These are phyloP conservation scores for Tuber magnatum DNA, from an alignment of 495 filamentous ascomycete genomes.

Conservation along the genomic window DNA sequence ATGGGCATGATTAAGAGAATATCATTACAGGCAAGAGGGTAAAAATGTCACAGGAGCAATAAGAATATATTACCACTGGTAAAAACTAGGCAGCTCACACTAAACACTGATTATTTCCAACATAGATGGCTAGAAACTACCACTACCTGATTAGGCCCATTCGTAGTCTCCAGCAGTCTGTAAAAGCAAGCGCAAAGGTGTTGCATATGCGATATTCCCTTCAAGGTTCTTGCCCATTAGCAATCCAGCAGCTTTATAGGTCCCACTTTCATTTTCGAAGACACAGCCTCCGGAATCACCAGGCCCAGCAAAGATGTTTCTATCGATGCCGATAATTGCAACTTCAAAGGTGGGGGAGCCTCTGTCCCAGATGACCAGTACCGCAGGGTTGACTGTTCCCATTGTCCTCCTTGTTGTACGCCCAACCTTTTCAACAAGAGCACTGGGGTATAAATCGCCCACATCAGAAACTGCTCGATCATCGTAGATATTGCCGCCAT, in stretches of 20 bases:
- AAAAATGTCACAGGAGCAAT: too few relatives aligned
- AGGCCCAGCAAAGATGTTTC: not conserved
- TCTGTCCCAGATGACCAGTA: not conserved
- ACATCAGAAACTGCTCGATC: not conserved
- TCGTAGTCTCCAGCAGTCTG: not conserved
- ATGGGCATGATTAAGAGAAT: too few relatives aligned
- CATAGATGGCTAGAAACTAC: not conserved
- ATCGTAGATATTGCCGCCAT: not conserved
- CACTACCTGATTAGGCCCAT: not conserved
- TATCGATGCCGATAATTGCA: not conserved
- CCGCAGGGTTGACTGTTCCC: not conserved
- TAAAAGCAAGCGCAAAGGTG: not conserved
- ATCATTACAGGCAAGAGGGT: too few relatives aligned
- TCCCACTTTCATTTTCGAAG: not conserved
- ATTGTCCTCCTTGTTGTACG: not conserved
- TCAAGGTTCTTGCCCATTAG: not conserved
- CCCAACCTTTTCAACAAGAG: not conserved
- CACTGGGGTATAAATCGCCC: not conserved
- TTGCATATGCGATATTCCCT: not conserved
- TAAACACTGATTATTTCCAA: not conserved
- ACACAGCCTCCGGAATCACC: not conserved
- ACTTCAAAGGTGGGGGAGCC: not conserved
- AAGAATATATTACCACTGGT: not conserved
- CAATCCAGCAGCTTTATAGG: not conserved
- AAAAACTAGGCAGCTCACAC: not conserved